Base-by-base conservation (phyloP, 2,329 filamentous ascomycete species). In the Pseudogymnoascus sp. region DNA sequence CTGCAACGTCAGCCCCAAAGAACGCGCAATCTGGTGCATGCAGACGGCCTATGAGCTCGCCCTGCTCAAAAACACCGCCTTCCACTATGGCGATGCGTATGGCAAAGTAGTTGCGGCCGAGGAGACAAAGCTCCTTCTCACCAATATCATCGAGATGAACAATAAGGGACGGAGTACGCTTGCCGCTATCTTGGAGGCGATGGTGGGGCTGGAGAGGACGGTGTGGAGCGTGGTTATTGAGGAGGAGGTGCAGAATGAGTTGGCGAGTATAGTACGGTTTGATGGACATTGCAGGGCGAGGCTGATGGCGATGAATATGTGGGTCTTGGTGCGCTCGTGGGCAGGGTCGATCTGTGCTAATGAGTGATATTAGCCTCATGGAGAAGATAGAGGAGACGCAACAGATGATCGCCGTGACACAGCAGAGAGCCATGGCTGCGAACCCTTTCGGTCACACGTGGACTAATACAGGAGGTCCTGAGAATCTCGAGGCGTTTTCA, bases 61-160 rank as follows among this genome's bases (percentile, higher is more conserved):
- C 16, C 16, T 55, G 10, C 49, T 55, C 49, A 55, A 55, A 35
- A 55, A 55, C 29, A 21, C 29, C 5, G 49, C 49, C 6, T 55
- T 55, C 11, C 49, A 55, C 59, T 38, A 60, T 16, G 59, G 59
- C 8, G 59, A 60, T 23, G 59, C 59, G 3, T 45, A 45, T 11
- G 16, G 19, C 16, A 60, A 60, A 10, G 39, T 45, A 14, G 33
- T 60, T 5, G 21, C 35, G 2, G 31, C n/a, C 33, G 59, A 60
- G 39, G 35, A 60, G 59, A 55, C 49, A 6, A 55, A 55, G 10
- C 49, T 55, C 16, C 29, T 55, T 14, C 49, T 55, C 49, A 35
- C 49, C 6, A 55, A 55, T 3, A 55, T 55, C 16, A 55, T 55
- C 6, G 49, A 55, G 16, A 55, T 55, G 49, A 55, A 55, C 3